Percentiles rank a stretch among this genome's conserved stretches.
These are phyloP conservation scores for Helenozyma rhizophorensis DNA, from an alignment of 805 yeast species.

Conservation along the genomic window DNA sequence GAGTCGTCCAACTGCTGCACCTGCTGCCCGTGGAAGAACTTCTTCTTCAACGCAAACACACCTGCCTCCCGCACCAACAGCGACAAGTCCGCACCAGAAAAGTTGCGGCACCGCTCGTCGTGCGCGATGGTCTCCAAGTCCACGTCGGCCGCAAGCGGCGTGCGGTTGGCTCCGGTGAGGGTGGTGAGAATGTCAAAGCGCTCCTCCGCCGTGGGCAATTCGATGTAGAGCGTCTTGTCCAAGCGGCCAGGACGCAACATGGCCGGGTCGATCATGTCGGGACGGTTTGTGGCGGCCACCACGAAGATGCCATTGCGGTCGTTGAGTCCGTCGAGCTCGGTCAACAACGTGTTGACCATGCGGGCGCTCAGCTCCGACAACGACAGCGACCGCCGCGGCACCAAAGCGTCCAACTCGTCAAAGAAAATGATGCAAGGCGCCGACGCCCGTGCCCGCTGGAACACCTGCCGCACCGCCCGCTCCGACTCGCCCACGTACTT, in stretches of 20 bases:
- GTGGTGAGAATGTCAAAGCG: constrained; percentile 79
- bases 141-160: constrained; percentile 68
- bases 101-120: constrained; percentile 80
- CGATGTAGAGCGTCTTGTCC: constrained; percentile 89
- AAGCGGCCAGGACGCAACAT: constrained; percentile 96
- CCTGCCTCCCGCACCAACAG: constrained; percentile 94
- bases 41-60: constrained; percentile 75
- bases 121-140: constrained; percentile 59
- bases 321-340: constrained; percentile 92
- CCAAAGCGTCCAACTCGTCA: constrained; percentile 94
- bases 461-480: constrained; percentile 88
- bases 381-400: constrained; percentile 87
- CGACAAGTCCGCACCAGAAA: constrained; percentile 94
- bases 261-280: constrained; percentile 97
- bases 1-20: constrained; percentile 36
- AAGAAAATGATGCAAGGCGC: constrained; percentile 93
- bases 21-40: constrained; percentile 48
- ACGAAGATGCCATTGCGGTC: constrained; percentile 92
- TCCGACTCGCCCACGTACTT: constrained; percentile 97
- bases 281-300: constrained; percentile 94
- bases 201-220: constrained; percentile 76
- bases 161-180: constrained; percentile 61
- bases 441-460: constrained; percentile 86
- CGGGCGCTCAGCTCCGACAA: constrained; percentile 86
- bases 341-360: constrained; percentile 89